These are phyloP conservation scores for Fusarium subglutinans DNA, from an alignment of 2,329 filamentous ascomycete genomes.

Conservation along the genomic window DNA sequence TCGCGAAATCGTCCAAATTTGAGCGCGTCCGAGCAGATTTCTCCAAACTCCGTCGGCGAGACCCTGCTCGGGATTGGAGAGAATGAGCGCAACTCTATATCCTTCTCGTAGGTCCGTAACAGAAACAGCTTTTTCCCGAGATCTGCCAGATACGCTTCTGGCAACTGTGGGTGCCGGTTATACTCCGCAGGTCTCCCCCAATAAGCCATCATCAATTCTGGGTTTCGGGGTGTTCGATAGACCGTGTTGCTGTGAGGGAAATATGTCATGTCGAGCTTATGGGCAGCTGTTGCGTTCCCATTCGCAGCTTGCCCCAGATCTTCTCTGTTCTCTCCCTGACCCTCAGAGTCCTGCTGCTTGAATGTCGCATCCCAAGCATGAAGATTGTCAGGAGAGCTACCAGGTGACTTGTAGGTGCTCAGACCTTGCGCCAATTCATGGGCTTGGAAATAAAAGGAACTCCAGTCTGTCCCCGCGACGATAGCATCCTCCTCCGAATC, in stretches of 20 bases:
- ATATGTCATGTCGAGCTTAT: constrained; percentile 47
- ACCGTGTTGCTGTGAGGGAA: constrained; percentile 47
- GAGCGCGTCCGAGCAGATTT: constrained; percentile 46
- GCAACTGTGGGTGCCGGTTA: constrained; percentile 18
- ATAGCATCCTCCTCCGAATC: constrained; percentile 16
- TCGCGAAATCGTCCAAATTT: constrained; percentile 40
- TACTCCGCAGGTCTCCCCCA: constrained; percentile 27
- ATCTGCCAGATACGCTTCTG: constrained; percentile 14
- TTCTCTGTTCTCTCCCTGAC: background rate
- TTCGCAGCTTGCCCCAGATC: background rate
- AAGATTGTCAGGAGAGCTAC: constrained; percentile 15
- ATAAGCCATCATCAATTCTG: constrained; percentile 30
- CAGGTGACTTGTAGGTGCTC: background rate
- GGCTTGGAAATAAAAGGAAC: constrained; percentile 5
- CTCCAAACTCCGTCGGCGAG: constrained; percentile 40
- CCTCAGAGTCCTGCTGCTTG: constrained; percentile 2
- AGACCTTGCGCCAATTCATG: background rate
- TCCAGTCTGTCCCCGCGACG: constrained; percentile 7
- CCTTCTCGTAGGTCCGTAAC: constrained; percentile 59
- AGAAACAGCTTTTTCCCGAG: constrained; percentile 45
- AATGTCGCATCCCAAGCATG: constrained; percentile 19
- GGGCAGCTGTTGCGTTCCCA: background rate
- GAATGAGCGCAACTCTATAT: constrained; percentile 58
- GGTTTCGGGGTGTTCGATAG: constrained; percentile 23
- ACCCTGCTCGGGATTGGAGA: constrained; percentile 27